Evolutionary conservation across 75 land plant species (phyloP), one percentile per base, ranked within the genome.

Genomic region (Pinus taeda): DNA sequence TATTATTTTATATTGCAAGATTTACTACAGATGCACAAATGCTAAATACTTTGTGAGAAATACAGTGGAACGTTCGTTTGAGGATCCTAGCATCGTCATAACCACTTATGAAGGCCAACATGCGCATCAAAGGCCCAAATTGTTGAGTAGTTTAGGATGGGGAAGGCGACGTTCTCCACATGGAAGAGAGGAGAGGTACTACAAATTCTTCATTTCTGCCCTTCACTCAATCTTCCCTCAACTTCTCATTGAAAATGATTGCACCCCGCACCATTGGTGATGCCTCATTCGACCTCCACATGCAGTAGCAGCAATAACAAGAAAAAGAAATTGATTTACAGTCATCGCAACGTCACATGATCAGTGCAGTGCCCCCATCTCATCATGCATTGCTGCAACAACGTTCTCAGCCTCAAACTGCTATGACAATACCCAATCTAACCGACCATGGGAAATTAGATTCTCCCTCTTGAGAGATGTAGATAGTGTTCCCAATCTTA

Each of bases 51-150:
- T 87, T 17, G 95, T 94, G 79, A 88, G 90, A 82, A 94, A 94
- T 77, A 59, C 93, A 20, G 97, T 94, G 77, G 97, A 94, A 85
- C 82, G 97, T 18, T 94, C 93, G 1, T 90, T 70, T 57, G 89
- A 94, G 39, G 97, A 94, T 74, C 90, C 92, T 13, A 72, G 88
- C 14, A 65, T 86, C 6, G 94, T 94, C 60, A 88, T 94, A 21
- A 94, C 97, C 15, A 94, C 97, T 0, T 94, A 94, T 62, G 94
- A 94, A 73, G 97, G 97, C 21, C 89, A 88, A 55, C 94, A 94
- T 79, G 88, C 83, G 57, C 97, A 94, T 29, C 93, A 84, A 5
- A 80, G 90, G 49, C 97, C 97, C 4, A 82, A 92, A 1, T 78
- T 81, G 12, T 81, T 89, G 12, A 57, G 91, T 29, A 83, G 86